Evolutionary conservation across 192 early-diverging fungal species (phyloP).

Genomic region (Gigaspora rosea): DNA sequence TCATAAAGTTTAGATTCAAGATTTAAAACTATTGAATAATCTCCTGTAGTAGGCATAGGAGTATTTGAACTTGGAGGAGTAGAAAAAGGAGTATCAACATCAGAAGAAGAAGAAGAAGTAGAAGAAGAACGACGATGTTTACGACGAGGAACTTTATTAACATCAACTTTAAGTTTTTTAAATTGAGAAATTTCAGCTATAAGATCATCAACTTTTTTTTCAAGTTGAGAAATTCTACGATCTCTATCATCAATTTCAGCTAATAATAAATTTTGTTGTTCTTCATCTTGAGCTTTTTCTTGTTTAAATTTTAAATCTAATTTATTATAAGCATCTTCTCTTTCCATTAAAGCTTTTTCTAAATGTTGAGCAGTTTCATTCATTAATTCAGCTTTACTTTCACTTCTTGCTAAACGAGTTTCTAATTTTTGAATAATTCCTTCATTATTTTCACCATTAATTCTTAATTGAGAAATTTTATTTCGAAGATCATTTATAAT

Average conservation of each 20-base stretch:
- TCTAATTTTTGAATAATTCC: conserved; percentile 37
- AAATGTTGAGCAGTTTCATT: conserved; percentile 26
- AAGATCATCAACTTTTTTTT: conserved; percentile 29
- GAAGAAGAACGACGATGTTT: background rate
- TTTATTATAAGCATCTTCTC: conserved; percentile 34
- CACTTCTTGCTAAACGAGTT: conserved; percentile 27
- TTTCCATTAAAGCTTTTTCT: conserved; percentile 29
- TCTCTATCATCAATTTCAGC: conserved; percentile 22
- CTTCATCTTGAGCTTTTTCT: conserved; percentile 5
- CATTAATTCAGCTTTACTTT: background rate
- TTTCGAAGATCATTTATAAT: conserved; percentile 14
- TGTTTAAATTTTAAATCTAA: conserved; percentile 18
- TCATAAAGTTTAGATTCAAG: conserved; percentile 24
- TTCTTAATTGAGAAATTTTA: conserved; percentile 19
- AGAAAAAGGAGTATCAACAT: conserved; percentile 23
- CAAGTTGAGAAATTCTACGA: conserved; percentile 19
- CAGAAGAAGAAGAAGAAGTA: conserved; percentile 18
- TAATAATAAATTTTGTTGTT: conserved; percentile 4
- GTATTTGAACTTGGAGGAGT: conserved; percentile 18
- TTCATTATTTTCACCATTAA: conserved; percentile 32
- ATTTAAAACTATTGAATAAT: conserved; percentile 3
- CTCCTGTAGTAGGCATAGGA: background rate
- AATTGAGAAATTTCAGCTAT: conserved; percentile 9
- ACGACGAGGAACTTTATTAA: background rate
- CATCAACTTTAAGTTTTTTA: conserved; percentile 14